A percentile compares a stretch with the other conserved stretches of the same genome.
phyloP scores from a whole-genome alignment of 768 basidiomycete genomes.

The Glaciozyma martinii region DNA sequence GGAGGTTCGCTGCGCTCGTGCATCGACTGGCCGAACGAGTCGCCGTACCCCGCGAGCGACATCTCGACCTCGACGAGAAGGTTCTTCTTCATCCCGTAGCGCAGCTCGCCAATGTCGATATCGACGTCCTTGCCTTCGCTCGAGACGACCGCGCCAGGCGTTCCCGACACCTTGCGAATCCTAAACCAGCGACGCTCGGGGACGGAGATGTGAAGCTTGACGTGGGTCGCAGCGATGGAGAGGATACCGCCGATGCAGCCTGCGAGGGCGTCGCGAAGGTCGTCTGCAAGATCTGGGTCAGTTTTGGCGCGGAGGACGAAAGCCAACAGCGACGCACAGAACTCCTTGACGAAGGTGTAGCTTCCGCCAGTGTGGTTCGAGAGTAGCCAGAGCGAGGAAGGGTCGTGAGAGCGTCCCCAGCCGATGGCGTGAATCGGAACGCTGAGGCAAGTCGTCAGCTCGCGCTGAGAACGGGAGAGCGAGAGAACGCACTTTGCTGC shows the following conservation, averaged over 20 bases:
- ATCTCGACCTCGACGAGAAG: constrained; percentile 94
- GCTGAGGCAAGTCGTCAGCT: constrained; percentile 29
- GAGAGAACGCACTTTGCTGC: constrained; percentile 58
- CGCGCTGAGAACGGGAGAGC: neutral
- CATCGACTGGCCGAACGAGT: neutral
- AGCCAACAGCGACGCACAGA: constrained; percentile 41
- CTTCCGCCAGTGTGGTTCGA: constrained; percentile 96
- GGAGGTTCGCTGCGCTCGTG: constrained; percentile 31
- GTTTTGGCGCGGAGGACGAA: neutral
- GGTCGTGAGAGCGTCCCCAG: constrained; percentile 93
- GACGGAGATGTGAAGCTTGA: constrained; percentile 92
- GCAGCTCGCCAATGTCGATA: constrained; percentile 83
- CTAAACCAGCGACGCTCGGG: constrained; percentile 83
- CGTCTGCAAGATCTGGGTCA: constrained; percentile 42
- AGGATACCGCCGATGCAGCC: constrained; percentile 95
- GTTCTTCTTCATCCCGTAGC: constrained; percentile 95
- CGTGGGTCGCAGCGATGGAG: constrained; percentile 81
- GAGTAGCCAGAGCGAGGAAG: constrained; percentile 95
- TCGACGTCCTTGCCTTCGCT: constrained; percentile 93
- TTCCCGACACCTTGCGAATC: constrained; percentile 89
- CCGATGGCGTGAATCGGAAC: constrained; percentile 96
- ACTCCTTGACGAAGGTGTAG: constrained; percentile 96
- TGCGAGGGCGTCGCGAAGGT: constrained; percentile 80
- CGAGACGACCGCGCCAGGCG: constrained; percentile 72
- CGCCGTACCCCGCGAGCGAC: constrained; percentile 36